Percentiles rank a stretch among this genome's conserved stretches.
phyloP scores from a whole-genome alignment of 176 grass and related monocot species.

The Eremochloa ophiuroides region DNA sequence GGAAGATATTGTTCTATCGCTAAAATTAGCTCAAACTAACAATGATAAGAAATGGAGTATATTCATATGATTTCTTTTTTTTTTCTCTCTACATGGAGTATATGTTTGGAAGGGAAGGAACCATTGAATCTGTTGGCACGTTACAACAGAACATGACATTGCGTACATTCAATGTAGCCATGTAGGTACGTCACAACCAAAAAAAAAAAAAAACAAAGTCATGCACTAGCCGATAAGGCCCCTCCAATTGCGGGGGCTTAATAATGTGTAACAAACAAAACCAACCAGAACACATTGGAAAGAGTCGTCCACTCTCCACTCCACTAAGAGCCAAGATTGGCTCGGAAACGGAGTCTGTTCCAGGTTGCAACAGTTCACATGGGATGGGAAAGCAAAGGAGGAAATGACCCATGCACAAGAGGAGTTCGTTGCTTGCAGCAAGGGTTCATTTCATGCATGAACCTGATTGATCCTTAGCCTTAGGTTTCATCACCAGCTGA shows the following conservation, averaged over 20 bases:
- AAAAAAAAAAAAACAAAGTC: constrained; percentile 8
- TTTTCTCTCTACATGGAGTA: background rate
- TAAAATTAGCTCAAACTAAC: no score
- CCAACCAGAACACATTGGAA: constrained; percentile 1
- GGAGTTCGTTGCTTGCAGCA: background rate
- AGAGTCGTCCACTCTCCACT: background rate
- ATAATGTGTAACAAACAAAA: constrained; percentile 45
- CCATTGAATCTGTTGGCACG: background rate
- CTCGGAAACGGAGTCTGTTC: background rate
- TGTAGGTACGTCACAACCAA: background rate
- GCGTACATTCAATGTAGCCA: constrained; percentile 8
- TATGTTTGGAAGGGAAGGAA: background rate
- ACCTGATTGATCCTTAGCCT: background rate
- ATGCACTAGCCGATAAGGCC: constrained; percentile 2
- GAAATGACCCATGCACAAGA: background rate
- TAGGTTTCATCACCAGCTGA: background rate
- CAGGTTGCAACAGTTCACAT: background rate
- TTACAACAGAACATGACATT: background rate
- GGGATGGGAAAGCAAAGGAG: background rate
- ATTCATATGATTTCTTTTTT: background rate
- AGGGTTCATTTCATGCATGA: background rate
- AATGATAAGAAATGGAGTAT: no score
- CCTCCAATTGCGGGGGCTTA: constrained; percentile 27
- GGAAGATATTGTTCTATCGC: no score
- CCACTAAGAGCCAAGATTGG: background rate